A percentile compares a stretch with the other conserved stretches of the same genome.
These are phyloP conservation scores for Pseudotsuga menziesii DNA, from an alignment of 75 land plant species.

Conservation along the genomic window DNA sequence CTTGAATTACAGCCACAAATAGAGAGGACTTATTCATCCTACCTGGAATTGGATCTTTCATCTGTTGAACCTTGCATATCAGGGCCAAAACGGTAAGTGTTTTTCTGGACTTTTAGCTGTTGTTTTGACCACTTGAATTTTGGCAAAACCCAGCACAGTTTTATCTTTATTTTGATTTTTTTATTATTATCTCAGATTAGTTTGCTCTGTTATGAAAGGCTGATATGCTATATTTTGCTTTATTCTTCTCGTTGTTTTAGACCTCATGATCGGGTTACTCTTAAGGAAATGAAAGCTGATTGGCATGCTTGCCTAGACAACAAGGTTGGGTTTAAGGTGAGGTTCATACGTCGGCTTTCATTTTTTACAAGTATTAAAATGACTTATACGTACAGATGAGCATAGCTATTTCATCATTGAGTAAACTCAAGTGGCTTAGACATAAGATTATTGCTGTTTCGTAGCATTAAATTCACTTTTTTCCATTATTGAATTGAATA, in stretches of 20 bases:
- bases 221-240: not conserved
- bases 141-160: not conserved
- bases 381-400: not conserved
- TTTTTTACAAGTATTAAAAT: not conserved
- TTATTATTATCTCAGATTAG: too few relatives aligned
- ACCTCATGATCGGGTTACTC: constrained; percentile 87
- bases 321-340: constrained; percentile 88
- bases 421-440: not conserved
- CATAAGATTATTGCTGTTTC: not conserved
- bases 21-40: constrained; percentile 80
- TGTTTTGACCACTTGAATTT: too few relatives aligned
- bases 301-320: constrained; percentile 84
- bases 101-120: not conserved
- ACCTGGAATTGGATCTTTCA: constrained; percentile 56
- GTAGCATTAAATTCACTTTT: not conserved
- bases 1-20: constrained; percentile 56
- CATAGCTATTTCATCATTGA: not conserved
- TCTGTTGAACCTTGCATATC: constrained; percentile 85
- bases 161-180: not conserved
- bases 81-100: constrained; percentile 78
- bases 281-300: constrained; percentile 87
- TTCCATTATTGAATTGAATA: too few relatives aligned
- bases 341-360: not conserved
- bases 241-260: constrained; percentile 27
- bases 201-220: not conserved